phyloP scores from a whole-genome alignment of 2,329 filamentous ascomycete genomes.

The Xylaria sp. region DNA sequence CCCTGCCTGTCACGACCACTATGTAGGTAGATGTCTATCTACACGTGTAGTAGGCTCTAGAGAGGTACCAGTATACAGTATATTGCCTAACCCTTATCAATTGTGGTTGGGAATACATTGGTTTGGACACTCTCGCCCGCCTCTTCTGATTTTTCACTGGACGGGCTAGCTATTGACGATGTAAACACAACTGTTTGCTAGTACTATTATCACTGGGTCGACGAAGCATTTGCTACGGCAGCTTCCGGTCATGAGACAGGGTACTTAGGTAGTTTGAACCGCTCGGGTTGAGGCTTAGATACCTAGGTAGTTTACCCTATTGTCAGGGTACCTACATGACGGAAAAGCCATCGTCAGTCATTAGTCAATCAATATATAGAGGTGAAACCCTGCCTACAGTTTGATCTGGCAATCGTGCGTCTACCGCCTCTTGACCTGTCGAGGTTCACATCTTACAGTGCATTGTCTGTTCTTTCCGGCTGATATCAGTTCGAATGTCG shows the following conservation, averaged over 20 bases:
- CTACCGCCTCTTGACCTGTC: conserved; percentile 3
- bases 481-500: conserved; percentile 8
- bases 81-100: conserved; percentile 16
- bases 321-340: conserved; percentile 24
- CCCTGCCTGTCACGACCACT: conserved; percentile 29
- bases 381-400: conserved; percentile 18
- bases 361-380: conserved; percentile 17
- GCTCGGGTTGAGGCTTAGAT: conserved; percentile 24
- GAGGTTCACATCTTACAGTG: conserved; percentile 11
- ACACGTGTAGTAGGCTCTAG: conserved; percentile 2
- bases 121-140: background rate
- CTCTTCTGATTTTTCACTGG: background rate
- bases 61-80: conserved; percentile 14
- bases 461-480: background rate
- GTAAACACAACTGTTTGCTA: background rate
- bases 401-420: conserved; percentile 16
- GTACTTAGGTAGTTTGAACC: conserved; percentile 23
- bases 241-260: conserved; percentile 29
- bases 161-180: background rate
- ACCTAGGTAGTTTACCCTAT: conserved; percentile 22
- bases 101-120: conserved; percentile 21
- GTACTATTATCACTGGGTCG: conserved; percentile 6
- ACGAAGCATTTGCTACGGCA: conserved; percentile 12
- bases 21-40: conserved; percentile 6
- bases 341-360: conserved; percentile 27